Evolutionary conservation across 345 rosid genomes (phyloP).

Genomic region (Gossypium thurberi): DNA sequence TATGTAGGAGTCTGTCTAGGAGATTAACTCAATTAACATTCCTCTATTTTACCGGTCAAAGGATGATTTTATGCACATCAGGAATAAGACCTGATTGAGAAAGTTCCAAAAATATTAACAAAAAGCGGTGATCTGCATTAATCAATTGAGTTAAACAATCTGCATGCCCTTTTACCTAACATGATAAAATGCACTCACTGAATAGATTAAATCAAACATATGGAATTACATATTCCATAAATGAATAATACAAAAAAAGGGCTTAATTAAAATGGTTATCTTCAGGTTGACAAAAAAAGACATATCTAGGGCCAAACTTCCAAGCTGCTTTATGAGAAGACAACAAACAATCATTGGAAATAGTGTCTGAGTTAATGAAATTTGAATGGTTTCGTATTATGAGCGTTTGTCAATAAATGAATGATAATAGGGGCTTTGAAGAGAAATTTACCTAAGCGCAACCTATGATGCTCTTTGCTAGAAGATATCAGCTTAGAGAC

Average conservation of each 20-base stretch:
- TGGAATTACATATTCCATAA: neutral
- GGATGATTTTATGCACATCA: neutral
- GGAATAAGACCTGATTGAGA: neutral
- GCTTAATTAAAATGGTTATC: neutral
- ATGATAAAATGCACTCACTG: neutral
- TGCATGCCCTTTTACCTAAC: neutral
- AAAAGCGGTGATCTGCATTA: neutral
- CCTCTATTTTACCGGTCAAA: neutral
- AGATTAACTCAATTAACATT: too few relatives aligned
- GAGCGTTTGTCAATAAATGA: neutral
- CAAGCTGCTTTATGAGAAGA: neutral
- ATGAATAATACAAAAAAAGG: neutral
- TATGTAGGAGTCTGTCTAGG: neutral
- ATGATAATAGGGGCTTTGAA: neutral
- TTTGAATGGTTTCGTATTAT: neutral
- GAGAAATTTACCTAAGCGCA: slow-evolving; percentile 48
- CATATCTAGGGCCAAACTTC: neutral
- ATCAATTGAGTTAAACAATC: neutral
- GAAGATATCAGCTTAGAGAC: slow-evolving; percentile 35
- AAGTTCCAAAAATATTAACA: neutral
- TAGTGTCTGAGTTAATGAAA: neutral
- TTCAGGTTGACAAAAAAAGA: neutral
- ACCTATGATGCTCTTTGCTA: slow-evolving; percentile 43
- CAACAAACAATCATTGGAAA: neutral
- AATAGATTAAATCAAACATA: neutral